Percentiles rank a stretch among this genome's conserved stretches.
Evolutionary conservation across 129 eudicot genomes (phyloP).

Genomic region (Tanacetum coccineum): DNA sequence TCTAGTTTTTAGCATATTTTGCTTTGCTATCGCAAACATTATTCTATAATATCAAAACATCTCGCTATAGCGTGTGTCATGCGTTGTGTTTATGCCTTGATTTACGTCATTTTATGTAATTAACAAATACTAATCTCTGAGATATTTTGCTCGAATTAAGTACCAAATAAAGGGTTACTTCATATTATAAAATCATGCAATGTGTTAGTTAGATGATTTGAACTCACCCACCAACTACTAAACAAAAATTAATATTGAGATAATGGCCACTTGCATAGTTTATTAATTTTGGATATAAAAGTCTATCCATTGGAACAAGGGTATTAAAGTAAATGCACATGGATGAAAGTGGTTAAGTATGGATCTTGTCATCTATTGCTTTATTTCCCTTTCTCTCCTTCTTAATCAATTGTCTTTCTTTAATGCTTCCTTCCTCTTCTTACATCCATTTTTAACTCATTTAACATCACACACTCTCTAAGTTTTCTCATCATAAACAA

Average conservation of each 20-base stretch:
- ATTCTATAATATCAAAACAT: too few species aligned
- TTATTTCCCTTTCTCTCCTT: slow-evolving; percentile 35
- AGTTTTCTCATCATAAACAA: slow-evolving; percentile 15
- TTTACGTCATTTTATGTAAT: slow-evolving; percentile 4
- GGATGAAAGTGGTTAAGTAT: slow-evolving; percentile 29
- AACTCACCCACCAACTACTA: slow-evolving; percentile 25
- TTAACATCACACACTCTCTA: slow-evolving; percentile 8
- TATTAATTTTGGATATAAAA: slow-evolving; percentile 27
- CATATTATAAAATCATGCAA: slow-evolving; percentile 14
- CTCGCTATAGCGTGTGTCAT: too few species aligned
- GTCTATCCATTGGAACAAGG: slow-evolving; percentile 32
- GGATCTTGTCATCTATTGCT: slow-evolving; percentile 41
- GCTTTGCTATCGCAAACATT: too few species aligned
- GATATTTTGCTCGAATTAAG: slow-evolving; percentile 12
- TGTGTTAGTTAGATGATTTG: slow-evolving; percentile 26
- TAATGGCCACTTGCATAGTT: slow-evolving; percentile 27
- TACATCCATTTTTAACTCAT: slow-evolving; percentile 21
- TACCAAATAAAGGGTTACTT: not conserved
- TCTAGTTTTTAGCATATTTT: too few species aligned
- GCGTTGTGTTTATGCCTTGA: too few species aligned
- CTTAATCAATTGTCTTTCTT: slow-evolving; percentile 35
- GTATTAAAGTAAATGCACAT: slow-evolving; percentile 25
- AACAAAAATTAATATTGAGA: not conserved
- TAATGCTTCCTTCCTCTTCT: slow-evolving; percentile 36
- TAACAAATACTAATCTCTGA: not conserved